Base-by-base conservation (phyloP, 2,329 filamentous ascomycete genomes). In the Bertia moriformis region DNA sequence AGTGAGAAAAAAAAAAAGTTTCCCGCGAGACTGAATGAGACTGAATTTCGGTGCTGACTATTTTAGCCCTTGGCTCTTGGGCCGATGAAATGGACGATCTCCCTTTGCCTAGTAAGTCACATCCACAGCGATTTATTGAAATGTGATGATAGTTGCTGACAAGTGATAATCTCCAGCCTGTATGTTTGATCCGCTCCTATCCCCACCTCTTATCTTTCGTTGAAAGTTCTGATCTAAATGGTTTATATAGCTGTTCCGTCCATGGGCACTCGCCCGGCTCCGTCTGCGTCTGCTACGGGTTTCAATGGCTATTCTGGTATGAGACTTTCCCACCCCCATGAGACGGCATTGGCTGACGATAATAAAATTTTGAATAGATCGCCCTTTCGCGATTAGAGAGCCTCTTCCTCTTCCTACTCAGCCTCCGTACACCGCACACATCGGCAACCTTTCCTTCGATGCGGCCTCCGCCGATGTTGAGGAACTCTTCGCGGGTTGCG, bases 71-170 rank as follows among this genome's bases (percentile, higher is more conserved):
- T 35, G 32, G 32, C 32, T 35, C 32, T 18, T 35, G 32, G 32
- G 32, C 32, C 15, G 32, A 35, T 35, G 32, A 35, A 35, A 35
- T 35, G 32, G 32, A 35, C 10, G 32, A 35, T 35, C 10, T 35
- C 10, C 32, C 32, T 17, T 17, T 35, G 10, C 32, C 32, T 12
- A 15, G 32, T 35, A 35, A 35, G 32, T 35, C 17, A 18, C 15
- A 35, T 10, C 32, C 15, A 7, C 32, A 7, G 10, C n/a, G 10
- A n/a, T 10, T 29, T 10, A 29, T 29, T n/a, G 24, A 29, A 29
- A 29, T 10, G n/a, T 29, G 24, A 29, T 29, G 24, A n/a, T 29
- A 10, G 10, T 29, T 29, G 24, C 24, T 29, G 24, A 29, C n/a
- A 10, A 10, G 24, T 10, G 24, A n/a, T n/a, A 29, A 10, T 29